Evolutionary conservation across 2,329 filamentous ascomycete genomes (phyloP), one percentile per base, ranked within the genome.

Genomic region (Pseudogymnoascus sp.): DNA sequence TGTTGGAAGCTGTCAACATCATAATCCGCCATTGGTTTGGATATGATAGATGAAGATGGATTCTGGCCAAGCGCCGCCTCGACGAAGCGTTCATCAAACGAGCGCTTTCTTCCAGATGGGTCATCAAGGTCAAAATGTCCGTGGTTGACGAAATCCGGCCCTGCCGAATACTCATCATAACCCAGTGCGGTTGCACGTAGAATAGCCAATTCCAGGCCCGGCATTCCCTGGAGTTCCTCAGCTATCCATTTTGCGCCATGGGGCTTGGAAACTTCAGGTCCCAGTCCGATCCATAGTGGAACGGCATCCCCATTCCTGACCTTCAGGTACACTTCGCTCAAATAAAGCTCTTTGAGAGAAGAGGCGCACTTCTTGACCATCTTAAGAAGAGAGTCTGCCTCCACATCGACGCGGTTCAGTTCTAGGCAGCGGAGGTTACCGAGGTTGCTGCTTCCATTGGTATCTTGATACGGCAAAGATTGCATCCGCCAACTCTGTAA

Each of bases 61-160:
- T 16, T 59, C n/a, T 64, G 65, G 12, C 62, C 62, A 33, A 71
- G 59, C 1, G 71, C 71, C 5, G 70, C 70, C 56, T 73, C 69
- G 4, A 74, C 72, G 38, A 74, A 74, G 28, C 72, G 68, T 53
- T 71, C 67, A 61, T 74, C 72, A 41, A 74, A 72, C 4, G 66
- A 69, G 22, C 66, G 65, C 28, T 66, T 59, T 2, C 63, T 60
- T 8, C 63, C 65, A 2, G 65, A 65, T 22, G 69, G 68, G 41
- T 74, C 72, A 26, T 50, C 56, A 28, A 72, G 65, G 60, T 74
- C 72, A 60, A 70, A 74, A 22, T 62, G 33, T 2, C 62, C 64
- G 33, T 38, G 59, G 24, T 38, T 38, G 59, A 40, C n/a, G 12
- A 38, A 37, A 22, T 63, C 50, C 28, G 59, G 53, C 16, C 66